Evolutionary conservation across 768 basidiomycete species (phyloP), one percentile per base, ranked within the genome.

Genomic region (Auriscalpium orientale): DNA sequence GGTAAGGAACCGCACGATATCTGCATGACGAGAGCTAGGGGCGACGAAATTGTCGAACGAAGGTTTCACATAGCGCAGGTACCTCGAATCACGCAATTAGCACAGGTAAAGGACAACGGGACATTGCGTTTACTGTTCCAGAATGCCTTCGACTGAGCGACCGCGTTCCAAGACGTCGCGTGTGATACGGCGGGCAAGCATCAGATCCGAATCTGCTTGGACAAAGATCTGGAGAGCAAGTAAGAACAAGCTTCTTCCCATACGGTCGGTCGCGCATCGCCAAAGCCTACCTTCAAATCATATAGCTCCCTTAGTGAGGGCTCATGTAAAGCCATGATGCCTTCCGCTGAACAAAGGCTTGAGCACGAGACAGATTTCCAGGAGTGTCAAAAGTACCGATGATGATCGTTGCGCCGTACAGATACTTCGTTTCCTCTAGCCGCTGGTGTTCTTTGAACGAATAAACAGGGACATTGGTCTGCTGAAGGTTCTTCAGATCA

Each of bases 51-150:
- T 89, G 68, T 98, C 97, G 63, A 87, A 95, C 4, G 92, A 84
- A 5, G 91, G 92, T 66, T 99, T 99, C 63, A 99, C 95, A 66
- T 86, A 95, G 34, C 93, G 88, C 21, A 98, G 80, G 66, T 97
- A 97, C 70, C 89, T 91, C 66, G 15, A 38, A 38, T 15, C n/a
- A 46, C 50, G 28, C 35, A 34, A 44, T 45, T 33, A 56, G 33
- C 37, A 28, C 20, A 37, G 53, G 20, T 20, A 15, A 22, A 21
- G 34, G 12, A 37, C 18, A 45, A n/a, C 18, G 43, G 13, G 48
- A 28, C 28, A 28, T 28, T 28, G 28, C 67, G 40, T 80, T 58
- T 62, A 91, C 87, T 97, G 94, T 64, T 94, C 90, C 10, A 98
- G 79, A 49, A 98, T 81, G 2, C 95, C 95, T 4, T 85, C 83